Evolutionary conservation across 495 filamentous ascomycete genomes (phyloP).

Genomic region (Talaromyces adpressus): DNA sequence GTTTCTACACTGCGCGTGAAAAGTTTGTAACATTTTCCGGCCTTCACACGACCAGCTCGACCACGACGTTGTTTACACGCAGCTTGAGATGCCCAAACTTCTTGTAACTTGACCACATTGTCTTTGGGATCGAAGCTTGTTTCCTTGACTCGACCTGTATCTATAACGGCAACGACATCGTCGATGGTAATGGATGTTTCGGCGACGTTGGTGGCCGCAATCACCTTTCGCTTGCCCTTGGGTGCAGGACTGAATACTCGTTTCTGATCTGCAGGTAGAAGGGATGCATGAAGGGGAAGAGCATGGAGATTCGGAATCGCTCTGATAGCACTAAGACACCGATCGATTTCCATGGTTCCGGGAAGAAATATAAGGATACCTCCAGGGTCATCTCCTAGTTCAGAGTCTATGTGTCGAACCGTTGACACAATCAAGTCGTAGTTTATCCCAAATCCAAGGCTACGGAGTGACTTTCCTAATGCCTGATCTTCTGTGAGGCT

Average conservation of each 20-base stretch:
- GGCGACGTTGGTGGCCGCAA: slow-evolving; percentile 92
- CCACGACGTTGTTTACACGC: slow-evolving; percentile 96
- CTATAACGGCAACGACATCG: slow-evolving; percentile 94
- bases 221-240: slow-evolving; percentile 76
- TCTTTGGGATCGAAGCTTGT: slow-evolving; percentile 88
- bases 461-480: slow-evolving; percentile 62
- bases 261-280: slow-evolving; percentile 78
- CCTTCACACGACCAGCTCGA: slow-evolving; percentile 84
- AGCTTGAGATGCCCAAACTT: slow-evolving; percentile 91
- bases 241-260: slow-evolving; percentile 77
- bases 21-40: slow-evolving; percentile 90
- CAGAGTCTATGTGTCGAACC: slow-evolving; percentile 70
- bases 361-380: slow-evolving; percentile 94
- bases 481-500: slow-evolving; percentile 30
- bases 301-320: slow-evolving; percentile 65
- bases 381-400: slow-evolving; percentile 62
- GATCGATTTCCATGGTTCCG: slow-evolving; percentile 76
- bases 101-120: slow-evolving; percentile 89
- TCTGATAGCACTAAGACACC: slow-evolving; percentile 64
- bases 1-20: slow-evolving; percentile 79
- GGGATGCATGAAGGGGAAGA: slow-evolving; percentile 86
- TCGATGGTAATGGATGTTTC: slow-evolving; percentile 98
- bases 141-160: slow-evolving; percentile 92
- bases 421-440: slow-evolving; percentile 80
- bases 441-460: slow-evolving; percentile 80